Conservation (phyloP, 108 stramenopile species). For the Cyclostephanos invisitatus region DNA sequence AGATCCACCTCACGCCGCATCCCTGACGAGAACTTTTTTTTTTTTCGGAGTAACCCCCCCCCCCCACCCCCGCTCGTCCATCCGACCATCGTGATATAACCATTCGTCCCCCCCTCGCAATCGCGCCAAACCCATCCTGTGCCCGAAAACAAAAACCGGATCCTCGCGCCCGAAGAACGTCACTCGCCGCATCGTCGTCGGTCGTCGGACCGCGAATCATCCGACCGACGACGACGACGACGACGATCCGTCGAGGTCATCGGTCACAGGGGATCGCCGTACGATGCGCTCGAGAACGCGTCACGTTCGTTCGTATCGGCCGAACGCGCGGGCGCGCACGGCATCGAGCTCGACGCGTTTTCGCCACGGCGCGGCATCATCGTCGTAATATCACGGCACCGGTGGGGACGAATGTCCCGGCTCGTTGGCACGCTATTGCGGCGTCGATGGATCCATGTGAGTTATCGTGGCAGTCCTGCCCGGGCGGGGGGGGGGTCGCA, state of each 20-base stretch:
- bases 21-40: too few species aligned
- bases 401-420: conserved; percentile 68
- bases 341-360: conserved; percentile 80
- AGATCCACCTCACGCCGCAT: not conserved
- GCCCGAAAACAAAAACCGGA: not conserved
- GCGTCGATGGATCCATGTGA: conserved; percentile 59
- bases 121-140: too few species aligned
- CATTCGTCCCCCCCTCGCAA: too few species aligned
- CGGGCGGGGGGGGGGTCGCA: too few species aligned
- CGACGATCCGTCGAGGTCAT: conserved; percentile 19
- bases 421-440: conserved; percentile 58
- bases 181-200: too few species aligned
- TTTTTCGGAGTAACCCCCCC: too few species aligned
- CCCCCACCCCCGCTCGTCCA: too few species aligned
- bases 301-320: conserved; percentile 57
- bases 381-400: conserved; percentile 79
- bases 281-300: conserved; percentile 79
- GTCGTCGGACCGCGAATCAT: not conserved
- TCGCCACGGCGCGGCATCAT: conserved; percentile 61
- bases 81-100: too few species aligned
- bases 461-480: not conserved
- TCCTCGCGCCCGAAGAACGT: not conserved
- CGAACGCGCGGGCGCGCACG: conserved; percentile 58
- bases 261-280: conserved; percentile 82
- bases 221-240: too few species aligned